phyloP scores from a whole-genome alignment of 2,329 filamentous ascomycete species.

The Simplicillium sp. region DNA sequence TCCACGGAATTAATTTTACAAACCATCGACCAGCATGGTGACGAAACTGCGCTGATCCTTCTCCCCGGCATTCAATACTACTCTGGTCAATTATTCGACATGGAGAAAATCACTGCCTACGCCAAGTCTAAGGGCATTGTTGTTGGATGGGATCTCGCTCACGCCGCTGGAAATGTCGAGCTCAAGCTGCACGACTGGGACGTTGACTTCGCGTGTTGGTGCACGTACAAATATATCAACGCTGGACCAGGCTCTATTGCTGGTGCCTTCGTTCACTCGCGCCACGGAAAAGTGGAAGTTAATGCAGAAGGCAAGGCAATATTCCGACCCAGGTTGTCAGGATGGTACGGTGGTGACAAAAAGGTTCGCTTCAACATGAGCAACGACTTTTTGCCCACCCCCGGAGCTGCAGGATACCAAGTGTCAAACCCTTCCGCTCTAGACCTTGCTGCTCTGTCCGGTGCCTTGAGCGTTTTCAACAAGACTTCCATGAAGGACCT shows the following conservation, averaged over 20 bases:
- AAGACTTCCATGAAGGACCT: slow-evolving; percentile 61
- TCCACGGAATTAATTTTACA: slow-evolving; percentile 62
- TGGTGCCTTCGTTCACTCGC: slow-evolving; percentile 71
- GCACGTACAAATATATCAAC: slow-evolving; percentile 92
- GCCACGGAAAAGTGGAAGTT: slow-evolving; percentile 49
- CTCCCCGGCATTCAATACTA: slow-evolving; percentile 89
- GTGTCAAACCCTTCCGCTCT: slow-evolving; percentile 74
- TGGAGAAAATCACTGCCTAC: slow-evolving; percentile 66
- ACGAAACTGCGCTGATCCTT: slow-evolving; percentile 64
- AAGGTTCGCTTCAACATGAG: slow-evolving; percentile 72
- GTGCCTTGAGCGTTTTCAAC: slow-evolving; percentile 64
- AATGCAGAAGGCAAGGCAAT: slow-evolving; percentile 21
- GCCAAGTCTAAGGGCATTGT: slow-evolving; percentile 62
- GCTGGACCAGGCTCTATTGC: slow-evolving; percentile 74
- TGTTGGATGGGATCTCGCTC: slow-evolving; percentile 83
- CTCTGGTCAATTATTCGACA: slow-evolving; percentile 82
- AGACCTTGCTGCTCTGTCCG: slow-evolving; percentile 66
- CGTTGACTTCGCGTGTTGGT: slow-evolving; percentile 89
- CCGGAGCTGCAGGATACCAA: slow-evolving; percentile 74
- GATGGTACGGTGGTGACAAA: slow-evolving; percentile 85
- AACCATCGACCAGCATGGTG: slow-evolving; percentile 65
- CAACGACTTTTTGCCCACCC: slow-evolving; percentile 66
- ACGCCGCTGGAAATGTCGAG: slow-evolving; percentile 77
- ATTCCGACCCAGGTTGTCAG: slow-evolving; percentile 60
- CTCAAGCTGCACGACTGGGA: slow-evolving; percentile 77